Percentiles rank a stretch among this genome's conserved stretches.
Conservation (phyloP, 805 yeast species). For the Blastobotrys mokoenaii region DNA sequence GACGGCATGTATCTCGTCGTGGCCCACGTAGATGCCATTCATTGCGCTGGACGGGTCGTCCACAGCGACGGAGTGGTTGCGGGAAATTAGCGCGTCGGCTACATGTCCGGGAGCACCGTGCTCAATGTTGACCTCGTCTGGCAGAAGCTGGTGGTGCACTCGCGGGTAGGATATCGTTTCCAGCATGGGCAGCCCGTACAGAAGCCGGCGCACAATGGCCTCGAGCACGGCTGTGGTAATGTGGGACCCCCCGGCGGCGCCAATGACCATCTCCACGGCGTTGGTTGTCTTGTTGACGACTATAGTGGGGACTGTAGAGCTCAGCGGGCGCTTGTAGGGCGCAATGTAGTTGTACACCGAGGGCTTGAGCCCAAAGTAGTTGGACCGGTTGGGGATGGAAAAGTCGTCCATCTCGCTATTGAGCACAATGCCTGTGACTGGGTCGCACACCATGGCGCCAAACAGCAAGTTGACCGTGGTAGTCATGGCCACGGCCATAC, state of each 20-base stretch:
- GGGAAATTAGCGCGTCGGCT: constrained; percentile 28
- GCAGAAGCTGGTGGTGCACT: constrained; percentile 82
- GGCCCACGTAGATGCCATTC: constrained; percentile 40
- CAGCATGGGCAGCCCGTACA: constrained; percentile 48
- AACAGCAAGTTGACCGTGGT: constrained; percentile 79
- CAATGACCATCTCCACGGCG: constrained; percentile 58
- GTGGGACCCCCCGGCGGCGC: constrained; percentile 92
- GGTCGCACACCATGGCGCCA: constrained; percentile 79
- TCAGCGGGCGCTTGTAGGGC: constrained; percentile 75
- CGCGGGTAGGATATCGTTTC: constrained; percentile 75
- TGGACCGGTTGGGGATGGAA: constrained; percentile 57
- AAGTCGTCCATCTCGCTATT: constrained; percentile 96
- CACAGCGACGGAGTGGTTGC: constrained; percentile 43
- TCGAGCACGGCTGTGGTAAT: constrained; percentile 78
- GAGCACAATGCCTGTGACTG: constrained; percentile 69
- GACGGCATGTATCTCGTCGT: constrained; percentile 56
- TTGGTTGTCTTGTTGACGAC: constrained; percentile 33
- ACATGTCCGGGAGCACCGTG: constrained; percentile 33
- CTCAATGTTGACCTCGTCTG: constrained; percentile 60
- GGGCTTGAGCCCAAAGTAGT: constrained; percentile 76
- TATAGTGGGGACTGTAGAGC: constrained; percentile 75
- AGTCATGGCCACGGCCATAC: constrained; percentile 79
- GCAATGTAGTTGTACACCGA: constrained; percentile 68
- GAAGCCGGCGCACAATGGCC: constrained; percentile 60
- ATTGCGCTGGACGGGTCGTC: constrained; percentile 44